A percentile compares a stretch with the other conserved stretches of the same genome.
Conservation (phyloP, 495 filamentous ascomycete genomes). For the Aspergillus hancockii region DNA sequence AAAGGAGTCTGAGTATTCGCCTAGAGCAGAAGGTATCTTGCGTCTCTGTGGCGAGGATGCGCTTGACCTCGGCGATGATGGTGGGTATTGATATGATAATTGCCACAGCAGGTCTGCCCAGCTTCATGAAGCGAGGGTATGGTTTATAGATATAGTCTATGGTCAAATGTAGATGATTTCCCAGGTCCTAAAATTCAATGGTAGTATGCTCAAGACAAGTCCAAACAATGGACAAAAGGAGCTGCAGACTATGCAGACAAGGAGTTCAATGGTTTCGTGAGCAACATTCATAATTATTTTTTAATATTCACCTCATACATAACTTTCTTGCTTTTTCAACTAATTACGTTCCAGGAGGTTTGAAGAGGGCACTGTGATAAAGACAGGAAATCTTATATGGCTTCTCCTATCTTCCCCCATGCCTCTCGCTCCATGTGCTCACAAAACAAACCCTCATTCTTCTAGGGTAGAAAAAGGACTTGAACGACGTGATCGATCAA, state of each 20-base stretch:
- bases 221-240: background rate
- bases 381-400: slow-evolving; percentile 7
- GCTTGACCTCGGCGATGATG: background rate
- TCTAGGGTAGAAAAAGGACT: background rate
- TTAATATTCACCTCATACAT: slow-evolving; percentile 7
- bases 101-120: background rate
- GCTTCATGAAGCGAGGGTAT: background rate
- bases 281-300: background rate
- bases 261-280: background rate
- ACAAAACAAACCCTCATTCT: slow-evolving; percentile 2
- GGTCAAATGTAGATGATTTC: background rate
- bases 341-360: slow-evolving; percentile 5
- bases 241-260: background rate
- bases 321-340: slow-evolving; percentile 9
- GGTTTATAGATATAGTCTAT: background rate
- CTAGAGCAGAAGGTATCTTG: background rate
- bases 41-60: background rate
- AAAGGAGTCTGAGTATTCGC: background rate
- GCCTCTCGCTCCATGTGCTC: slow-evolving; percentile 3
- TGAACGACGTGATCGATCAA: slow-evolving; percentile 10
- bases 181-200: background rate
- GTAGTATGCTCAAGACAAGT: background rate
- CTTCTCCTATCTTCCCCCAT: background rate
- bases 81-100: background rate
- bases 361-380: slow-evolving; percentile 7